Conservation (phyloP, 108 stramenopile species). For the Nitzschia putrida region DNA sequence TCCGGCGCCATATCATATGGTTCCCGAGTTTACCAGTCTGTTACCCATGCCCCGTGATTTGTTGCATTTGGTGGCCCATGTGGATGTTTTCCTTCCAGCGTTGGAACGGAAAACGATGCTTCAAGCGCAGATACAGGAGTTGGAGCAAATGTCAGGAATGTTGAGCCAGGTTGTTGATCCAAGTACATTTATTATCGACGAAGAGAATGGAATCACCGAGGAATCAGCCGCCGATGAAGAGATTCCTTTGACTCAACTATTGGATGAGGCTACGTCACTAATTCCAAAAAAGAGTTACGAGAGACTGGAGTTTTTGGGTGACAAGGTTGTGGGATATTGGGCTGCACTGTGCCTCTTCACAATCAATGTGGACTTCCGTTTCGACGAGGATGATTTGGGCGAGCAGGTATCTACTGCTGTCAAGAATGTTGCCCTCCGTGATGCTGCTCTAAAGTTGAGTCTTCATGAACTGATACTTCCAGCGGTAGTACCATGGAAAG, state of each 20-base stretch:
- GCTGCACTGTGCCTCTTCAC: conserved; percentile 53
- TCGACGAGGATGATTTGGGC: not conserved
- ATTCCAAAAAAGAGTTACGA: conserved; percentile 33
- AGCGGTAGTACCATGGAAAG: conserved; percentile 20
- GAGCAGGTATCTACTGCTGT: not conserved
- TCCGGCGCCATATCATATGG: conserved; percentile 4
- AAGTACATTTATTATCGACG: not conserved
- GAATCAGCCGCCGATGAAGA: not conserved
- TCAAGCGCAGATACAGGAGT: not conserved
- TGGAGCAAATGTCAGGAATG: not conserved
- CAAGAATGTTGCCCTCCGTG: conserved; percentile 36
- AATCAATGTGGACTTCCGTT: conserved; percentile 19
- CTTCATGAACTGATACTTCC: conserved; percentile 19
- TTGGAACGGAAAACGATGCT: conserved; percentile 40
- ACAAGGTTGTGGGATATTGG: conserved; percentile 49
- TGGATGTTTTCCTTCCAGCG: conserved; percentile 41
- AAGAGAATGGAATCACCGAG: not conserved
- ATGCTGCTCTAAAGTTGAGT: conserved; percentile 43
- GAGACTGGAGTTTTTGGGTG: conserved; percentile 66
- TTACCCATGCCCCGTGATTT: conserved; percentile 60
- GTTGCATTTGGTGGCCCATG: conserved; percentile 40
- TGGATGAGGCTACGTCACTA: conserved; percentile 34
- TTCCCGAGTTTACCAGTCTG: conserved; percentile 44
- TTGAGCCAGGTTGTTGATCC: not conserved
- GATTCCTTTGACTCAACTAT: not conserved